Percentiles rank a stretch among this genome's conserved stretches.
These are phyloP conservation scores for Ceratocystis cubensis DNA, from an alignment of 2,329 filamentous ascomycete species.

Conservation along the genomic window DNA sequence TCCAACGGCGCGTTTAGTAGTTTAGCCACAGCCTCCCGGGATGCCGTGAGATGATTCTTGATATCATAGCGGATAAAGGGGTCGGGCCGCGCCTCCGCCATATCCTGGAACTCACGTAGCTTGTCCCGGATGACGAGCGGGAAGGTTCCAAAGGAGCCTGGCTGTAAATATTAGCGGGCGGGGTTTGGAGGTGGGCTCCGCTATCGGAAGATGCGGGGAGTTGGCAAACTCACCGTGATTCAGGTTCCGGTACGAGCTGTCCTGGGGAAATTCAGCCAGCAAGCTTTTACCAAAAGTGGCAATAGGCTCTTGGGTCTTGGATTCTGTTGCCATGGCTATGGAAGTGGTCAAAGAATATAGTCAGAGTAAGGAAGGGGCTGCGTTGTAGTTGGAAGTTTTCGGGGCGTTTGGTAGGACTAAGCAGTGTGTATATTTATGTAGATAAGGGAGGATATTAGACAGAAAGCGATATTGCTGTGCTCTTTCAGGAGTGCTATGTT, in stretches of 20 bases:
- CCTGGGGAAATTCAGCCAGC: slow-evolving; percentile 12
- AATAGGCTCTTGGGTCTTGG: slow-evolving; percentile 7
- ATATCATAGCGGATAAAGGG: slow-evolving; percentile 60
- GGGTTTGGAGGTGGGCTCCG: not conserved
- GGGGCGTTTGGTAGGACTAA: not conserved
- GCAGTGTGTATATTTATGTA: not conserved
- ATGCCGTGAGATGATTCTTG: slow-evolving; percentile 48
- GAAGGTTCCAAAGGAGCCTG: slow-evolving; percentile 69
- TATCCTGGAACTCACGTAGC: slow-evolving; percentile 52
- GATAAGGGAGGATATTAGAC: too few species aligned
- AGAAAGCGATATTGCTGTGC: too few species aligned
- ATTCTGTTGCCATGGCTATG: slow-evolving; percentile 1
- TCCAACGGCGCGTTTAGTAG: slow-evolving; percentile 53
- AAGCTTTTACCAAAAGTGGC: slow-evolving; percentile 16
- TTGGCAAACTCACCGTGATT: slow-evolving; percentile 53
- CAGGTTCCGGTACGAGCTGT: slow-evolving; percentile 50
- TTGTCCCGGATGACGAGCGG: slow-evolving; percentile 49
- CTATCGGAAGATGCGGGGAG: slow-evolving; percentile 4
- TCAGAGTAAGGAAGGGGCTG: not conserved
- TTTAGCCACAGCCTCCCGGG: slow-evolving; percentile 50
- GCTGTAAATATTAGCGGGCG: slow-evolving; percentile 13
- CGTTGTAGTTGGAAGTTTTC: too few species aligned
- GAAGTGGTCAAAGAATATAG: not conserved
- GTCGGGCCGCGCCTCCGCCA: slow-evolving; percentile 58
- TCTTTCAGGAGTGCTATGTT: too few species aligned